phyloP scores from a whole-genome alignment of 1,284 basidiomycete species.

The Rhodofomes roseus region DNA sequence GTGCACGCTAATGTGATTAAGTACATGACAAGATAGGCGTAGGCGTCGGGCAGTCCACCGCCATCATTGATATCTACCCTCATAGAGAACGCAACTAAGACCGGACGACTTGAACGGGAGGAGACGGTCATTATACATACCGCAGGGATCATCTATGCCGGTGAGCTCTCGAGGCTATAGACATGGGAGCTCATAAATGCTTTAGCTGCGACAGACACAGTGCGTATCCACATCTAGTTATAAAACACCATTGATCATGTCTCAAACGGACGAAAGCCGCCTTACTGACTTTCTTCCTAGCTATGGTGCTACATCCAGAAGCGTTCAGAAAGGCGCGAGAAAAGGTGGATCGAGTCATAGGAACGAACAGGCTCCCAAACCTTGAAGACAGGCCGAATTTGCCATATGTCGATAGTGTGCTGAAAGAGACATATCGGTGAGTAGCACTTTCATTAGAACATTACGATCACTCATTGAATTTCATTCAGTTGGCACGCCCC shows the following conservation, averaged over 20 bases:
- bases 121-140: slow-evolving; percentile 5
- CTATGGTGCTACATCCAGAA: slow-evolving; percentile 2
- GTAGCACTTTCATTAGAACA: neutral
- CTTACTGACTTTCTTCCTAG: slow-evolving; percentile 1
- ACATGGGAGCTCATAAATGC: neutral
- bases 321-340: slow-evolving; percentile 13
- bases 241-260: neutral
- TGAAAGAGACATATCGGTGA: slow-evolving; percentile 27
- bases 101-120: slow-evolving; percentile 5
- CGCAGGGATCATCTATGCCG: slow-evolving; percentile 21
- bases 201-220: neutral
- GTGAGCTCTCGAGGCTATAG: slow-evolving; percentile 4
- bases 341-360: neutral
- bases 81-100: neutral
- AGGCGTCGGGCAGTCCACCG: neutral
- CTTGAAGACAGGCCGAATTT: slow-evolving; percentile 17
- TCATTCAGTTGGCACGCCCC: neutral
- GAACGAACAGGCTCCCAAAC: slow-evolving; percentile 12
- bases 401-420: slow-evolving; percentile 31
- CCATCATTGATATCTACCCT: neutral
- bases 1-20: too few relatives aligned
- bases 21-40: too few relatives aligned
- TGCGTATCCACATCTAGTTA: slow-evolving; percentile 4
- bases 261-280: neutral
- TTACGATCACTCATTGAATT: neutral